Base-by-base conservation (phyloP, 2,329 filamentous ascomycete species). In the Cercospora canescens region DNA sequence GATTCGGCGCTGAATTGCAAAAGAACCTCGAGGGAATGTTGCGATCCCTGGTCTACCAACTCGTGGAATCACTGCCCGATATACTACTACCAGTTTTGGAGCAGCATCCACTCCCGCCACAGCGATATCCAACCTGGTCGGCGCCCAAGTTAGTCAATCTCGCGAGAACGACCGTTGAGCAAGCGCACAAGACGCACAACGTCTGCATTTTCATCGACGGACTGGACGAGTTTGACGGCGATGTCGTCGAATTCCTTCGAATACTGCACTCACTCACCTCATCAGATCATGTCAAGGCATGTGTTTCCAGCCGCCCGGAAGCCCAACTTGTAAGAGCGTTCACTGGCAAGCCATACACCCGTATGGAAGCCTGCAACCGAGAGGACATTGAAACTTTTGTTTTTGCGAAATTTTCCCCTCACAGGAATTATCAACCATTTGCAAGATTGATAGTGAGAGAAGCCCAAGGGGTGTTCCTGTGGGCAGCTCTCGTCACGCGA, bases 161-260 rank as follows among this genome's bases (percentile, higher is more conserved):
- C 69, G 69, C 30, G 28, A 55, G 21, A n/a, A 16, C 32, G 14
- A 26, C 52, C 16, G 16, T 55, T 32, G 52, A 32, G 28, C 21
- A 55, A 55, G 52, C 28, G 18, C 16, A 12, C 28, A 32, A 32
- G 26, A n/a, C 21, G 7, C 52, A 32, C 52, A 55, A 32, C 16
- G 5, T 55, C 35, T 73, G 69, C 48, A 58, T 73, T 34, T 66
- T 72, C 59, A 58, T 71, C 6, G 70, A 73, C 58, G 69, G 67
- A 7, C 56, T 71, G 11, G 69, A 71, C 34, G 66, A 71, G 30
- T 68, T 65, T 24, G 4, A 56, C 9, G 65, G 65, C 30, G 56
- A 70, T 50, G 55, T 62, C n/a, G 2, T 5, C 26, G 52, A 63
- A 21, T 28, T 63, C 35, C 24, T 59, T 7, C 37, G 28, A 8